Evolutionary conservation across 2,329 filamentous ascomycete genomes (phyloP), one percentile per base, ranked within the genome.

Genomic region (Cercospora sp.): DNA sequence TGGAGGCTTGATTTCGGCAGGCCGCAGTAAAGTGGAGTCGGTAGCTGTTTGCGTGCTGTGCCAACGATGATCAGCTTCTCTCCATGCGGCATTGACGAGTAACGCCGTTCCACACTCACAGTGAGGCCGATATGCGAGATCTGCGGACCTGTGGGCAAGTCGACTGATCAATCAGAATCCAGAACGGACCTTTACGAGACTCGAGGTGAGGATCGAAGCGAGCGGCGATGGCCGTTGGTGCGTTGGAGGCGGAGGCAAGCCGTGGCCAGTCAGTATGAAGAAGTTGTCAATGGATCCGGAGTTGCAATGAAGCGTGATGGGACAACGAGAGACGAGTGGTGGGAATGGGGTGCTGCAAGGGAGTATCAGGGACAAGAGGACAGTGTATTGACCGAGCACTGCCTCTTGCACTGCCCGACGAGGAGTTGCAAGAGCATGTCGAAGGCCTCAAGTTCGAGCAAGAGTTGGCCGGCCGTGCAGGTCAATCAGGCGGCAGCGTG

Each of bases 241-340:
- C 60, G 40, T 7, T 64, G 64, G 45, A 33, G 23, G 23, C 18
- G 48, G 48, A 55, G 23, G 48, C 48, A 28, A 28, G 48, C 48
- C 48, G 48, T 53, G 20, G 48, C 48, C 48, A 26, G 48, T 55
- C 57, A 55, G 67, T 77, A 78, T 75, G 69, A 78, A 78, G 76
- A 77, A 70, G 74, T 73, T 77, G 75, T 69, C 69, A 76, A 78
- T 78, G 76, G 74, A 68, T 58, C 26, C 28, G 71, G 58, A 68
- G 51, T 74, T 75, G 74, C 70, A 67, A 77, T 76, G 74, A 60
- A 68, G 63, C 58, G 60, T 64, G 58, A 60, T 60, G 70, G 65
- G 65, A 69, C 62, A 69, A 62, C 65, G 67, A 73, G 51, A 69
- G 69, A 67, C 65, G 69, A 73, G 67, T 64, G 68, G 69, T 68